phyloP scores from a whole-genome alignment of 2,329 filamentous ascomycete genomes.

The Verticillium alfalfae region DNA sequence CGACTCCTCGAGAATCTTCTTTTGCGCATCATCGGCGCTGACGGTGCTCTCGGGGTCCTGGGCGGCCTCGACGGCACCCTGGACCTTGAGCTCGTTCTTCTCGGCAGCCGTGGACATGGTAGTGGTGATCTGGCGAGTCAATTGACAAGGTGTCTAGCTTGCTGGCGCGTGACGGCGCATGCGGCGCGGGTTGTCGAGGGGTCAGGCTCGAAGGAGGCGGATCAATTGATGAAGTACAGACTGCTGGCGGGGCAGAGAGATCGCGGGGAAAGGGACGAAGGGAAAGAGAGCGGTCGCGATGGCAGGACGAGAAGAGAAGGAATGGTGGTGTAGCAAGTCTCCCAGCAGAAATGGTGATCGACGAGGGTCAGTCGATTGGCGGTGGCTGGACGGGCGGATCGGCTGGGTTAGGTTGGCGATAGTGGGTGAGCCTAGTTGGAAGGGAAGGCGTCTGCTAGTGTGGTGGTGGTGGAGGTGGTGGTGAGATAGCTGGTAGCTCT shows the following conservation, averaged over 20 bases:
- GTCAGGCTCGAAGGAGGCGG: neutral
- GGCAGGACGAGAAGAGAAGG: neutral
- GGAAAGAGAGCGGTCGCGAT: slow-evolving; percentile 5
- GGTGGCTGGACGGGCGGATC: slow-evolving; percentile 8
- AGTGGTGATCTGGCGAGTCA: slow-evolving; percentile 6
- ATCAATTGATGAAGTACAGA: neutral
- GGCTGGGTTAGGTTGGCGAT: neutral
- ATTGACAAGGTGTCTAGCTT: slow-evolving; percentile 6
- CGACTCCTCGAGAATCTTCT: slow-evolving; percentile 70
- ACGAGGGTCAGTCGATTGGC: slow-evolving; percentile 5
- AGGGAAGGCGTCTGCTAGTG: slow-evolving; percentile 2
- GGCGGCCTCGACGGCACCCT: slow-evolving; percentile 74
- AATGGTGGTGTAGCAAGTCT: neutral
- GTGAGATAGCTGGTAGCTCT: neutral
- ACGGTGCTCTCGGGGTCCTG: slow-evolving; percentile 63
- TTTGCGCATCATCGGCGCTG: slow-evolving; percentile 65
- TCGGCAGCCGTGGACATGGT: slow-evolving; percentile 22
- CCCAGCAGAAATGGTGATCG: neutral
- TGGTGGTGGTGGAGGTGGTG: slow-evolving; percentile 12
- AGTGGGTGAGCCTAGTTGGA: neutral
- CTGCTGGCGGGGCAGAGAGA: neutral
- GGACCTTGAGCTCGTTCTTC: slow-evolving; percentile 66
- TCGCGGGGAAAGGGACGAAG: neutral
- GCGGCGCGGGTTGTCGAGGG: neutral
- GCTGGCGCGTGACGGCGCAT: slow-evolving; percentile 7